phyloP scores from a whole-genome alignment of 495 filamentous ascomycete genomes.

The Platismatia glauca region DNA sequence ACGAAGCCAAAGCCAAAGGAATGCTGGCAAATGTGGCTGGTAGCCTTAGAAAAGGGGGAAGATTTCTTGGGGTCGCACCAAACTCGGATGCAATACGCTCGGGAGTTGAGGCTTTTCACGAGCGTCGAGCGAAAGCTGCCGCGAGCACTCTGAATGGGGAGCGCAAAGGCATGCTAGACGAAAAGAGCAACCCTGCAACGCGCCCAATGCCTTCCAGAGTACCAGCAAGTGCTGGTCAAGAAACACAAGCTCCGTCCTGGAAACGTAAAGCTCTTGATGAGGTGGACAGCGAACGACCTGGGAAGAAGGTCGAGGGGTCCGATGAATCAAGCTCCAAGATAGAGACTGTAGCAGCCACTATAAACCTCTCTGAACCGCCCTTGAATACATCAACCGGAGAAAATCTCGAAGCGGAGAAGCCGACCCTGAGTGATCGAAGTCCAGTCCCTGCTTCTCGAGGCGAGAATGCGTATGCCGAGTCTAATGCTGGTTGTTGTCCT shows the following conservation, averaged over 20 bases:
- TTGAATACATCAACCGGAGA: neutral
- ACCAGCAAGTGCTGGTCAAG: neutral
- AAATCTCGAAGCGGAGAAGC: neutral
- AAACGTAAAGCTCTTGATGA: neutral
- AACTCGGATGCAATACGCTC: constrained; percentile 79
- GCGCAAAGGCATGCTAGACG: constrained; percentile 12
- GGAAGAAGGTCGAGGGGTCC: neutral
- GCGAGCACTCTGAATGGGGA: constrained; percentile 27
- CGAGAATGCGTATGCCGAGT: neutral
- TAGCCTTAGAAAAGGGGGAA: constrained; percentile 81
- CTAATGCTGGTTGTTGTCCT: neutral
- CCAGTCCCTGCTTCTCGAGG: neutral
- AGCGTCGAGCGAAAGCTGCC: constrained; percentile 42
- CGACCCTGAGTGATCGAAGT: neutral
- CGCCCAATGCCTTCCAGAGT: neutral
- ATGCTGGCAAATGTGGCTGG: constrained; percentile 94
- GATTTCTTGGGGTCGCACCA: constrained; percentile 87
- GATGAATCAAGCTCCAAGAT: neutral
- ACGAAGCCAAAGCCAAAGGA: constrained; percentile 71
- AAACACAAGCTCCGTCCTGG: neutral
- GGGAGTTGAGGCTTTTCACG: constrained; percentile 54
- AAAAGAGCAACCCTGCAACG: neutral
- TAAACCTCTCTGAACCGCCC: constrained; percentile 3
- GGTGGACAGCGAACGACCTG: constrained; percentile 14
- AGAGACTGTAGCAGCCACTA: neutral